Base-by-base conservation (phyloP, 140 eudicot species). In the Ambrosia hybrid region DNA sequence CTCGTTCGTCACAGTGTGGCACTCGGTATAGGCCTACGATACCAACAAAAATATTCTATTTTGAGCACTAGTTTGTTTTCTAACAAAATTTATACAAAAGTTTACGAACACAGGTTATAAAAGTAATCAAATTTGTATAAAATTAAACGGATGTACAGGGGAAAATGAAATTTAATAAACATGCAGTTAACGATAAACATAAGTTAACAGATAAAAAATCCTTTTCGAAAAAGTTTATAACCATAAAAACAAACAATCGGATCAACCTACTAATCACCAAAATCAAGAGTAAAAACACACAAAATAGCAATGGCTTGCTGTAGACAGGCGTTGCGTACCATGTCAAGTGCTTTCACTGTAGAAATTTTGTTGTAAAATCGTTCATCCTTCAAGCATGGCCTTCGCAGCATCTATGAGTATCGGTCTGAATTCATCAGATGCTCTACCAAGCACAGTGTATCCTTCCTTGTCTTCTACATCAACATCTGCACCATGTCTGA, bases 401-500 rank as follows among this genome's bases (percentile, higher is more conserved):
- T 65, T 65, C 1, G 70, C 70, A 8, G 70, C 96, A 70, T 88
- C 97, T 21, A 91, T 66, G 53, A 94, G 58, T 41, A 72, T 62
- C 1, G 93, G 87, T 68, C 97, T 80, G 63, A 91, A 77, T 72
- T 78, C 90, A 62, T 68, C 73, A 0, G 97, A 80, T 15, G 99
- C 99, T 80, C 96, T 88, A 60, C 90, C 97, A 74, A 90, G 96
- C 64, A 85, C 96, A 1, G 92, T 94, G 86, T 90, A 94, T 39
- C 95, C 99, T 82, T 94, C 97, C 65, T 94, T 91, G 68, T 94
- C 99, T 80, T 83, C 91, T 6, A 89, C 75, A 66, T 94, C 97
- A 79, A 94, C 96, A 76, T 91, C 88, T 36, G 97, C 99, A 71
- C 97, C 99, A 69, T 94, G 99, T 71, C 99, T 85, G 70, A 41